Base-by-base conservation (phyloP, 2,329 filamentous ascomycete genomes). In the Cryphonectria parasitica region DNA sequence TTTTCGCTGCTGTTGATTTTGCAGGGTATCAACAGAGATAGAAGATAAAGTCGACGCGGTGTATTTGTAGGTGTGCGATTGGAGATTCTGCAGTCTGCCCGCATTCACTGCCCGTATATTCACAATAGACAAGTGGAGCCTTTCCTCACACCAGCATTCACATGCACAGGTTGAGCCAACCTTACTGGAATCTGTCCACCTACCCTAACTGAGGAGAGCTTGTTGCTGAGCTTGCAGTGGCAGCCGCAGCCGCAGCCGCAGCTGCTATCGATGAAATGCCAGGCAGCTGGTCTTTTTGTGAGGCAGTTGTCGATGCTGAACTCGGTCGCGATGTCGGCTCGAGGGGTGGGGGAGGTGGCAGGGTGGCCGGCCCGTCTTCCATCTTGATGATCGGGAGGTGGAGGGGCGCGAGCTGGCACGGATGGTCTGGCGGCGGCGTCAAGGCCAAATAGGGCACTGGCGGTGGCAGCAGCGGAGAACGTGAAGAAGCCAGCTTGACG, bases 271-370 rank as follows among this genome's bases (percentile, higher is more conserved):
- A 79, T 17, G 83, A 80, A 43, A 87, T 83, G 45, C 80, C 82
- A 11, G 85, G 81, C 54, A 87, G 77, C 58, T 87, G 85, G 36
- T 72, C 67, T 22, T 81, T 80, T 69, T 82, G 77, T 22, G 83
- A 83, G 25, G 80, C 81, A 28, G 82, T 80, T 1, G 84, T 83
- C 3, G 86, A 85, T 2, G 83, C 83, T 43, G 86, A 86, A 74
- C 81, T 83, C 31, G 84, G 84, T 74, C 83, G 81, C 41, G 86
- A 86, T 71, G 86, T 83, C 25, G 83, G 80, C 73, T 88, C 86
- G 58, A 83, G 76, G 13, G 79, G 77, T 49, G 78, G 72, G 62
- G 81, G 79, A 52, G 80, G 77, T 56, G 82, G 77, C 61, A 80
- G 68, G 82, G 81, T 43, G 79, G 74, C 69, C 25, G 39, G 69